phyloP scores from a whole-genome alignment of 495 filamentous ascomycete species.

The Penicillium longicatenatum region DNA sequence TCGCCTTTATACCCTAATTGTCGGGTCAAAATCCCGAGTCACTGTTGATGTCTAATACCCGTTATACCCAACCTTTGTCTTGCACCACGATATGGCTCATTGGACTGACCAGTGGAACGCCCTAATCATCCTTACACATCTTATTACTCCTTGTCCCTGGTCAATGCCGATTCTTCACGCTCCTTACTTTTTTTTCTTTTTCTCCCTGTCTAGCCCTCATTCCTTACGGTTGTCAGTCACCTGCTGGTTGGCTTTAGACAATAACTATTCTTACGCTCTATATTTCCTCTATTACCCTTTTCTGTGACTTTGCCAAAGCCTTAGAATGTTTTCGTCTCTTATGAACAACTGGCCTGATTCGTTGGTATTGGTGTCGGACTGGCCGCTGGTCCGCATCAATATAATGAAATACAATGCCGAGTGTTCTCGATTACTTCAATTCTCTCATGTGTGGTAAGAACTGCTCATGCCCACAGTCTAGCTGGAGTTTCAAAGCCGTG shows the following conservation, averaged over 20 bases:
- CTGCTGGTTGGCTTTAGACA: background rate
- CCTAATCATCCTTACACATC: background rate
- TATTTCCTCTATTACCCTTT: background rate
- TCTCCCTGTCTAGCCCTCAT: background rate
- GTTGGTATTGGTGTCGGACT: background rate
- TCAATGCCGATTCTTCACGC: background rate
- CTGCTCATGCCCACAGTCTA: background rate
- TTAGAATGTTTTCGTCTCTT: background rate
- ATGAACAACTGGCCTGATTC: background rate
- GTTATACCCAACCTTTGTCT: slow-evolving; percentile 23
- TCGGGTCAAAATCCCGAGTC: slow-evolving; percentile 14
- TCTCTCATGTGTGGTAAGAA: background rate
- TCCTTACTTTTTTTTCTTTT: slow-evolving; percentile 3
- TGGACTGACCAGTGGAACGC: slow-evolving; percentile 4
- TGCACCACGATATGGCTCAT: slow-evolving; percentile 7
- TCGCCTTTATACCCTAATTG: slow-evolving; percentile 32
- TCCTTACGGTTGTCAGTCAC: background rate
- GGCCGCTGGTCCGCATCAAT: background rate
- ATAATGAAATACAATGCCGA: background rate
- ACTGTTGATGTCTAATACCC: slow-evolving; percentile 24
- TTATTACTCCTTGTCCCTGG: background rate
- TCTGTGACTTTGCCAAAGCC: background rate
- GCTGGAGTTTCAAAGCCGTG: too few species aligned
- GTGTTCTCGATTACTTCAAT: background rate
- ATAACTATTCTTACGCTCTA: background rate